These are phyloP conservation scores for Tetrahymena elliotti DNA, from an alignment of 73 alveolate genomes.

Conservation along the genomic window DNA sequence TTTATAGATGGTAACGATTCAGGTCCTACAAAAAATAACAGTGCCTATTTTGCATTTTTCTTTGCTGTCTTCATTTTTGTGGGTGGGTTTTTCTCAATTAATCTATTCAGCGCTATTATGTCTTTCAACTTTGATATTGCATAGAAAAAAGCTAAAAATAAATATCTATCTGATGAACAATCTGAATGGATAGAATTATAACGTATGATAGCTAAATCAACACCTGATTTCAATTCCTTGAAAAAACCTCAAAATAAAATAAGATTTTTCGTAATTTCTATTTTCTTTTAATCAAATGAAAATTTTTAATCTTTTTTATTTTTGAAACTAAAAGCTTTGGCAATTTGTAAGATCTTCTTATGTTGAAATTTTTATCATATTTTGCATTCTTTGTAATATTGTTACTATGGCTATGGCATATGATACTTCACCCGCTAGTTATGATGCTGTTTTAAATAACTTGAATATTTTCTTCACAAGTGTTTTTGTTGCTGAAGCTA, in stretches of 20 bases:
- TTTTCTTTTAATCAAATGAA: background rate
- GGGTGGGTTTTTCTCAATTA: constrained; percentile 73
- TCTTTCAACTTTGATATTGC: constrained; percentile 80
- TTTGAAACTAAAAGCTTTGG: background rate
- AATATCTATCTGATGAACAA: constrained; percentile 21
- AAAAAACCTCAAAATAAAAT: constrained; percentile 40
- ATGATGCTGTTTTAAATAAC: constrained; percentile 14
- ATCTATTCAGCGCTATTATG: constrained; percentile 89
- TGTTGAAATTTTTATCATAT: constrained; percentile 5
- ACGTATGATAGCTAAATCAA: constrained; percentile 36
- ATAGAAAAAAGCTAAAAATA: constrained; percentile 50
- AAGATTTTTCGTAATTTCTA: constrained; percentile 12
- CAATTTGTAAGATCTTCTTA: background rate
- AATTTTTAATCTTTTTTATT: background rate
- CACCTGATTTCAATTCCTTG: constrained; percentile 54
- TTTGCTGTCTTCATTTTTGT: constrained; percentile 75
- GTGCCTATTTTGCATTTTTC: constrained; percentile 33
- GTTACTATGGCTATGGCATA: constrained; percentile 7
- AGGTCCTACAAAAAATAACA: constrained; percentile 22
- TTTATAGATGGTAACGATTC: constrained; percentile 27
- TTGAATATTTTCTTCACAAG: constrained; percentile 61
- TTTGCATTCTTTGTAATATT: constrained; percentile 8
- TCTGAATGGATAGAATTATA: constrained; percentile 61
- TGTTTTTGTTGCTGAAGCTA: constrained; percentile 79
- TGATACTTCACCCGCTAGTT: constrained; percentile 3